phyloP scores from a whole-genome alignment of 352 stramenopile species.

The Phytophthora pseudosyringae region DNA sequence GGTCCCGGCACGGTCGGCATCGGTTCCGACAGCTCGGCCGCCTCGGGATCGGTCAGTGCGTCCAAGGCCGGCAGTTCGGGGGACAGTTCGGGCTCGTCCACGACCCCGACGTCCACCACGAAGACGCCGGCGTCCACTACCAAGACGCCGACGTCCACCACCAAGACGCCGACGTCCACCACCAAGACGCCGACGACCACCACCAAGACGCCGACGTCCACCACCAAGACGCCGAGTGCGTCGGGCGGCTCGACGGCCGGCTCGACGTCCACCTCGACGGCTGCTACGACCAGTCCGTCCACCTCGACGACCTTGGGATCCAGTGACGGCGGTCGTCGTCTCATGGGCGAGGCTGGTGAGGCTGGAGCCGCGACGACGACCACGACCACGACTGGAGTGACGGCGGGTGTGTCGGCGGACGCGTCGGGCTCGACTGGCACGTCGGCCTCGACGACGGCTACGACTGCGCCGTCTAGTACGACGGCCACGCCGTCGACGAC shows the following conservation, averaged over 20 bases:
- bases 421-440: slow-evolving; percentile 7
- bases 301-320: slow-evolving; percentile 22
- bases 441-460: background rate
- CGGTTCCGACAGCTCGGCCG: slow-evolving; percentile 15
- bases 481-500: slow-evolving; percentile 24
- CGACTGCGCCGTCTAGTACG: slow-evolving; percentile 7
- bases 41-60: background rate
- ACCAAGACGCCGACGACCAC: slow-evolving; percentile 29
- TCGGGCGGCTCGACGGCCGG: slow-evolving; percentile 25
- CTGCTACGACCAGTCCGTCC: slow-evolving; percentile 29
- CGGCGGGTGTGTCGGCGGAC: slow-evolving; percentile 17
- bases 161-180: slow-evolving; percentile 30
- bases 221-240: slow-evolving; percentile 21
- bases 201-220: slow-evolving; percentile 25
- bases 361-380: slow-evolving; percentile 20
- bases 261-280: slow-evolving; percentile 28
- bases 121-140: slow-evolving; percentile 29
- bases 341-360: slow-evolving; percentile 27
- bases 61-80: slow-evolving; percentile 3
- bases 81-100: slow-evolving; percentile 14
- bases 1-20: slow-evolving; percentile 12
- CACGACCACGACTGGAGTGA: slow-evolving; percentile 2
- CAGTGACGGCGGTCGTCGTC: slow-evolving; percentile 17
- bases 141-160: slow-evolving; percentile 20
- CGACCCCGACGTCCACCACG: slow-evolving; percentile 31